These are phyloP conservation scores for Rhizoclosmatium globosum DNA, from an alignment of 192 early-diverging fungal genomes.

Conservation along the genomic window DNA sequence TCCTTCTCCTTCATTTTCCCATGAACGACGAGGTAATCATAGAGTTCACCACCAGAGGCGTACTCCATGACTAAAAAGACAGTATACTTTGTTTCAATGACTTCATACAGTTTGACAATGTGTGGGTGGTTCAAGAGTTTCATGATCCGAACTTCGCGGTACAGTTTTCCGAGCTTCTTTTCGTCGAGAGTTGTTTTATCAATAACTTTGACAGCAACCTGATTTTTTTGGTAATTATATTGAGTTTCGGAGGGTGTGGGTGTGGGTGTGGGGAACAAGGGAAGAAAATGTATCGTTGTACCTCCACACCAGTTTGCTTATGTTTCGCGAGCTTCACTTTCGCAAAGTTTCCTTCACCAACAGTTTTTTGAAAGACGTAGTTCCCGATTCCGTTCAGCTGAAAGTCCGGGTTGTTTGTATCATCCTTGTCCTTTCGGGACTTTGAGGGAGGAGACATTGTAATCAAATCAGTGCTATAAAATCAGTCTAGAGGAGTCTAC, in stretches of 20 bases:
- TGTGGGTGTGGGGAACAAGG: conserved; percentile 11
- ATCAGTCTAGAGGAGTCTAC: background rate
- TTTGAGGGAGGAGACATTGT: conserved; percentile 42
- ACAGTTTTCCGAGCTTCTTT: conserved; percentile 69
- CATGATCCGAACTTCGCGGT: conserved; percentile 73
- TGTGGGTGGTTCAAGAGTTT: conserved; percentile 84
- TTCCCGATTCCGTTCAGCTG: conserved; percentile 67
- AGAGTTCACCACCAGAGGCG: conserved; percentile 92
- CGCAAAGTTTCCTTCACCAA: conserved; percentile 98
- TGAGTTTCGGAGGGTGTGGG: too few relatives aligned
- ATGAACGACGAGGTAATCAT: conserved; percentile 92
- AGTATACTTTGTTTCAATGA: conserved; percentile 88
- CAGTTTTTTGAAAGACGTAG: conserved; percentile 92
- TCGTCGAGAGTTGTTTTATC: conserved; percentile 70
- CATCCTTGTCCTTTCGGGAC: conserved; percentile 60
- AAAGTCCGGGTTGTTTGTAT: conserved; percentile 63
- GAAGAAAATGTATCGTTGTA: conserved; percentile 23
- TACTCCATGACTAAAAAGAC: conserved; percentile 97
- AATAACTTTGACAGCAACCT: conserved; percentile 75
- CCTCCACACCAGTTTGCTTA: conserved; percentile 62
- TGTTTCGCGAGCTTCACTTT: conserved; percentile 97
- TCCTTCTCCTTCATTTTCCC: conserved; percentile 77
- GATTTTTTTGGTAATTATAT: background rate
- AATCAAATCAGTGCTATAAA: background rate
- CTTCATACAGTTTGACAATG: conserved; percentile 86